Conservation (phyloP, 371 early-diverging fungal genomes). For the Saksenaea vasiformis region DNA sequence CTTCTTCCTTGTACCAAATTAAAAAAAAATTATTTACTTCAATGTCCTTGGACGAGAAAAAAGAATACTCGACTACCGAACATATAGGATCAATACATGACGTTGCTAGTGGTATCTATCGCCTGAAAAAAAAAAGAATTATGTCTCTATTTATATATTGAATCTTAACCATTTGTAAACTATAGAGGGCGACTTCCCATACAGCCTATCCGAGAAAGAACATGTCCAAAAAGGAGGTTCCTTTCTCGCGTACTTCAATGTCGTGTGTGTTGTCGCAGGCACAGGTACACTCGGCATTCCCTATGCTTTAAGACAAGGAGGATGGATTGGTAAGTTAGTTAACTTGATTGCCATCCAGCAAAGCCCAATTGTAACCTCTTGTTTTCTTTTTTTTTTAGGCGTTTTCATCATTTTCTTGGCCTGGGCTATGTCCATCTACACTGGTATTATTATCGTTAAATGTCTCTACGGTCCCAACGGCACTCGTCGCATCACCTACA, state of each 20-base stretch:
- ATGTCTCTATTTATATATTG: no score
- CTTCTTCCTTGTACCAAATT: not conserved
- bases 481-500: conserved; percentile 47
- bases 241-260: conserved; percentile 59
- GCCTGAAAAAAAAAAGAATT: not conserved
- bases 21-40: not conserved
- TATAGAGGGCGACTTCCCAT: not conserved
- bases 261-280: conserved; percentile 84
- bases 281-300: conserved; percentile 87
- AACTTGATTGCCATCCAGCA: not conserved
- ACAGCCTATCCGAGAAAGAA: conserved; percentile 5
- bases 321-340: conserved; percentile 66
- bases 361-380: not conserved
- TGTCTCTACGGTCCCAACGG: conserved; percentile 33
- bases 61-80: not conserved
- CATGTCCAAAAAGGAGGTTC: conserved; percentile 28
- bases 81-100: not conserved
- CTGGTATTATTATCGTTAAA: conserved; percentile 37
- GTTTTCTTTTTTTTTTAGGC: conserved; percentile 30
- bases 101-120: not conserved
- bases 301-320: conserved; percentile 76
- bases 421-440: conserved; percentile 69
- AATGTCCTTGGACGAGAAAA: conserved; percentile 3
- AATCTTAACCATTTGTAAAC: not conserved
- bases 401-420: conserved; percentile 70